Base-by-base conservation (phyloP, 495 filamentous ascomycete species). In the Aspergillus heteromorphus region DNA sequence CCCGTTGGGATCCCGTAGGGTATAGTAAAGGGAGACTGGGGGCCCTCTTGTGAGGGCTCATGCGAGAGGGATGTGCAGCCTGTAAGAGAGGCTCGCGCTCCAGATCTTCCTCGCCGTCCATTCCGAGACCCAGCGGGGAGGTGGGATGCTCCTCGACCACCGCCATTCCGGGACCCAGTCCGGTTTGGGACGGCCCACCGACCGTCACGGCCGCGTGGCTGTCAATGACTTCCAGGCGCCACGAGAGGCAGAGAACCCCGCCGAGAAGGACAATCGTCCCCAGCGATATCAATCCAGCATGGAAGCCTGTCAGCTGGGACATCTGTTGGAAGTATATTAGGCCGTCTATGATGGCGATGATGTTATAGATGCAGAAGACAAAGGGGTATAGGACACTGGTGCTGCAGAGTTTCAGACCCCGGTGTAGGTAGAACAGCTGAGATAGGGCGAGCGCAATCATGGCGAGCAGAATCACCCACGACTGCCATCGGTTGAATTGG, bases 311-410 rank as follows among this genome's bases (percentile, higher is more conserved):
- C 40, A 99, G 81, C 49, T 89, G 81, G 29, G 87, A 85, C 25
- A 86, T 86, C 71, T 99, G 95, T 45, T 83, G 81, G 75, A 97
- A 99, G 70, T 99, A 99, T 49, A 99, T 93, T 49, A 99, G 77
- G 16, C 93, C 93, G 72, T 99, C 95, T 55, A 97, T 75, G 59
- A 97, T 99, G 54, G 93, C 95, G 58, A 96, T 92, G 60, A 99
- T 96, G 78, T 99, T 99, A 77, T 97, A 99, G 57, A 97, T 85
- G 82, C 93, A 99, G 73, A 99, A 99, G 31, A 97, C 91, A 62
- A 97, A 87, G 6, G 93, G 93, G 73, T 99, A 99, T 60, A 99
- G 81, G 48, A 99, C 84, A 71, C 90, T 96, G 16, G 93, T 97
- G 49, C 91, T 96, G 68, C 92, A 91, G 38, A 97, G 77, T 65